Evolutionary conservation across 306 rosid genomes (phyloP), one percentile per base, ranked within the genome.

Genomic region (Delonix regia): DNA sequence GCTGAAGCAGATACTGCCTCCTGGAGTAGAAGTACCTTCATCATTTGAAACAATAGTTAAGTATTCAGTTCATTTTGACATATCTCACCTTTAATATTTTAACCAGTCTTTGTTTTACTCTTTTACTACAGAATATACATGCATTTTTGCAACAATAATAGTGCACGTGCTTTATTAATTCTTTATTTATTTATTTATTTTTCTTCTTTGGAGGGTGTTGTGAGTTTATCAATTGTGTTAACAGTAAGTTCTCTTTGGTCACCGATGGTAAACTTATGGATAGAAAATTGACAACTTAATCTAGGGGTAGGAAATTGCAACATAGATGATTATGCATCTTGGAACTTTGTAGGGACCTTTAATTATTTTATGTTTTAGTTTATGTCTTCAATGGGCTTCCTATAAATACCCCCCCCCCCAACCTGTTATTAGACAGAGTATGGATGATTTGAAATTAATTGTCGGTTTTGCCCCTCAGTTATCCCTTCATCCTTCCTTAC

Each of bases 11-110:
- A 89, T 92, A 81, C 86, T 95, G 57, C 97, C 98, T 69, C 72
- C 84, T 9, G 93, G 94, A 83, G 84, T 86, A 22, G 99, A 95
- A 83, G 94, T 91, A 71, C 99, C 99, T 44, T 92, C 98, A 21
- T 95, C 99, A 16, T 95, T 95, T 80, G 99, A 95, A 81, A 92
- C 99, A 59, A 85, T 95, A 83, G 99, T 88, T 95, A 91, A 89
- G 94, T 87, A 86, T 79, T 87, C 83, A 75, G 42, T 75, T 81
- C 21, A 68, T 83, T 77, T 76, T 74, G 41, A 22, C n/a, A 59
- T 28, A 69, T 64, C 70, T 72, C 44, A 45, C 10, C 53, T 79
- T 24, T 76, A 36, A 22, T 19, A 42, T n/a, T 75, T n/a, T 66
- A 53, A 30, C 25, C n/a, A 36, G 36, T 59, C n/a, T 63, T 81